Base-by-base conservation (phyloP, 345 rosid species). In the Ricinus communis region DNA sequence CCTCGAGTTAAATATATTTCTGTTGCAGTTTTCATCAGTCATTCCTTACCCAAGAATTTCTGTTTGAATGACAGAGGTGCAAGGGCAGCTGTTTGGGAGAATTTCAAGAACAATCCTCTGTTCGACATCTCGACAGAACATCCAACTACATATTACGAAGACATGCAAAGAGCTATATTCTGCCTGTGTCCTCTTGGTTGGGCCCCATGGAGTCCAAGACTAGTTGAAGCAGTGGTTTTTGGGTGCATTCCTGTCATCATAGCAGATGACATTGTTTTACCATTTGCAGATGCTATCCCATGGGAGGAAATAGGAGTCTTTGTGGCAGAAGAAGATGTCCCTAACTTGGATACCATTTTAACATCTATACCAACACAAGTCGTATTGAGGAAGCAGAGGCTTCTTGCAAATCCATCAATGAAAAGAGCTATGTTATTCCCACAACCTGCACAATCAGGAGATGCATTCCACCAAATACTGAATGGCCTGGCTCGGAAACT, bases 131-230 rank as follows among this genome's bases (percentile, higher is more conserved):
- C 98, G 58, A 90, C 95, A 1, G 95, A 94, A 31, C 98, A 94
- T 75, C 98, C 98, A 28, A 87, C 88, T 6, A 94, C 97, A 27
- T 94, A 91, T 79, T 94, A 94, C 2, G 97, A 94, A 85, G 98
- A 94, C 73, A 94, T 94, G 98, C 98, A 94, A 40, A 81, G 98
- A 76, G 84, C 97, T 33, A 83, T 91, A 70, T 91, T 94, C 84
- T 95, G 97, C 73, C 71, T 95, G 79, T 95, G 99, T 76, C 97
- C 97, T 2, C 85, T 95, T 27, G 97, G 99, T 0, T 95, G 99
- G 99, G 97, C 99, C 0, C 99, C 99, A 1, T 95, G 99, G 99
- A 95, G 99, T 71, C 97, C 99, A 0, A 85, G 97, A 79, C 79
- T 95, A 22, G 99, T 95, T 1, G 99, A 95, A 85, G 99, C 99